phyloP scores from a whole-genome alignment of 805 yeast genomes.

The Lipomyces kockii region DNA sequence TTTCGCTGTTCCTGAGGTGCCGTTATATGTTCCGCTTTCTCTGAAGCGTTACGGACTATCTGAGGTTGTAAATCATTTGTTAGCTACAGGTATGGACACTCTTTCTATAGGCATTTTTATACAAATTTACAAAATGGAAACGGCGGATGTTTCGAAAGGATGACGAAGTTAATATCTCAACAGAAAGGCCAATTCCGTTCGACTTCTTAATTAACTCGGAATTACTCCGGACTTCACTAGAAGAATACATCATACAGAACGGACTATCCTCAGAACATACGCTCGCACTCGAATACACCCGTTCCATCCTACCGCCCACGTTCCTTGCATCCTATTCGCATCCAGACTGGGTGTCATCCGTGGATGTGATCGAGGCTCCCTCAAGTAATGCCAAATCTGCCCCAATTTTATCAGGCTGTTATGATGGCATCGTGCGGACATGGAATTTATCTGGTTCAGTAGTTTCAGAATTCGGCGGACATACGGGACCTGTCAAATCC shows the following conservation, averaged over 20 bases:
- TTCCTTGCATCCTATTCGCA: slow-evolving; percentile 84
- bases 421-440: slow-evolving; percentile 91
- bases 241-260: slow-evolving; percentile 73
- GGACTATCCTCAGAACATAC: slow-evolving; percentile 84
- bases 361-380: slow-evolving; percentile 51
- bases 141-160: neutral
- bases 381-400: slow-evolving; percentile 21
- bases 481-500: slow-evolving; percentile 81
- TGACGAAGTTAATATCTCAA: neutral
- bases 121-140: too few relatives aligned
- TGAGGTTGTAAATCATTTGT: slow-evolving; percentile 90
- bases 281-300: slow-evolving; percentile 82
- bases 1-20: slow-evolving; percentile 74
- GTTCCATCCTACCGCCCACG: slow-evolving; percentile 94
- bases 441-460: slow-evolving; percentile 83
- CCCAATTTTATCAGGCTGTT: slow-evolving; percentile 83
- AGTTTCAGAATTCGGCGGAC: slow-evolving; percentile 82
- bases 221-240: slow-evolving; percentile 74
- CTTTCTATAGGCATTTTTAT: neutral
- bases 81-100: slow-evolving; percentile 47
- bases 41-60: slow-evolving; percentile 90
- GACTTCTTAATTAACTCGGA: slow-evolving; percentile 83
- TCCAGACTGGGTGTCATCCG: slow-evolving; percentile 93
- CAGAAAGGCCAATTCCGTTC: slow-evolving; percentile 75
- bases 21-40: slow-evolving; percentile 83